Evolutionary conservation across 2,329 filamentous ascomycete genomes (phyloP), one percentile per base, ranked within the genome.

Genomic region (Ophiocordyceps polyrhachis-furcata): DNA sequence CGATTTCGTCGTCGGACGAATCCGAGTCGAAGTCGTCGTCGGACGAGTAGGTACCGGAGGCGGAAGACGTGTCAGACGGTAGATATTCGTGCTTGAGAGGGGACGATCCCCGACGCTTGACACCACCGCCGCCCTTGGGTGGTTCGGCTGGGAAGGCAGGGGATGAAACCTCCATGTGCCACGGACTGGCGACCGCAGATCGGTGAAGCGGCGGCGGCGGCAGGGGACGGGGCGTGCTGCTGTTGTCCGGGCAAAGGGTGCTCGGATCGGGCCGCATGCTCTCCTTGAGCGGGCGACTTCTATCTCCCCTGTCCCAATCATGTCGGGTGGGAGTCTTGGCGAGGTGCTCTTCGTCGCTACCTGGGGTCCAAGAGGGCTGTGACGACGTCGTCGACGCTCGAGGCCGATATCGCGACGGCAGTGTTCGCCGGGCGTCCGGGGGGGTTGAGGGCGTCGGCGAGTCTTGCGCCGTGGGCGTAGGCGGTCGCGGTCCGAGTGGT

Each of bases 31-130:
- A 73, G 40, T 67, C 64, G 42, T 76, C 73, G 42, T 68, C 64
- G 42, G 67, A 64, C 6, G 71, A 72, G 17, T 70, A 61, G 11
- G 55, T 50, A 17, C 55, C 76, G 7, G 76, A 76, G 40, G 76
- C 65, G 0, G 75, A 79, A 0, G 73, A 77, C 42, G 69, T 62
- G 43, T 79, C 75, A 1, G 91, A 96, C 14, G 89, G 89, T 49
- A 88, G 81, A 55, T 95, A 98, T 63, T 98, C 89, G 57, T 96
- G 89, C 65, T 98, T 98, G 43, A 98, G 68, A 0, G 91, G 91
- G 1, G 91, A 98, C 0, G 91, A 96, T 1, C 79, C 82, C 17
- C 87, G 77, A 41, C 88, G 76, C 56, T 81, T 74, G 20, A 75
- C 51, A 59, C 35, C 35, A 7, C 52, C 60, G 59, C 35, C 35